Conservation (phyloP, 495 filamentous ascomycete species). For the Xylaria scruposa region DNA sequence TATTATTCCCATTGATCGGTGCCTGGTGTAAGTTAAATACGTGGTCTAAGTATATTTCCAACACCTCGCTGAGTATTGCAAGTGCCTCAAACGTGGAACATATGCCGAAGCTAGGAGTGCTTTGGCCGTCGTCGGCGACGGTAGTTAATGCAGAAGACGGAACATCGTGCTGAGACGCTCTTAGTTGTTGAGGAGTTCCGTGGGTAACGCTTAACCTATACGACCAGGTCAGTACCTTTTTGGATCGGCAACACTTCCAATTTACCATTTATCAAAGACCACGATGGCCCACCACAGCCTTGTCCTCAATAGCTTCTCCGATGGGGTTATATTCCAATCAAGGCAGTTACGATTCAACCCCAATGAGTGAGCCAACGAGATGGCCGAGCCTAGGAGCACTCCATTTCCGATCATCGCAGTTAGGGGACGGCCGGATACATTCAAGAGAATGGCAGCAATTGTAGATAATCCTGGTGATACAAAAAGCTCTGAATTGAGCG, state of each 20-base stretch:
- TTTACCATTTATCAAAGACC: constrained; percentile 9
- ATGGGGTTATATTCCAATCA: background rate
- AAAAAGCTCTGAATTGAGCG: background rate
- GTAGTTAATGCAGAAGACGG: background rate
- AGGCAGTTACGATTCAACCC: constrained; percentile 1
- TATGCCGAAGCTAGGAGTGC: background rate
- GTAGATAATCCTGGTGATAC: background rate
- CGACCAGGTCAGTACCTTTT: background rate
- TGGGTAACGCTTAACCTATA: background rate
- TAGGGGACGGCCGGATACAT: background rate
- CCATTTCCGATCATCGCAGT: background rate
- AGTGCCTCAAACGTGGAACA: background rate
- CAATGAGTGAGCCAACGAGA: constrained; percentile 1
- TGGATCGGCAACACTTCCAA: background rate
- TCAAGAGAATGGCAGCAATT: constrained; percentile 1
- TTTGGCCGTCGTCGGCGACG: background rate
- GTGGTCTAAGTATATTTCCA: constrained; percentile 1
- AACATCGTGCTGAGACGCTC: constrained; percentile 4
- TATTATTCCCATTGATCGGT: background rate
- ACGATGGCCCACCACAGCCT: constrained; percentile 8
- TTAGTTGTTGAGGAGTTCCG: constrained; percentile 6
- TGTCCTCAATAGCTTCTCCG: background rate
- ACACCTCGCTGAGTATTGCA: background rate
- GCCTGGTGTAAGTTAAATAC: background rate
- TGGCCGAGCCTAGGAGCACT: background rate